Evolutionary conservation across 495 filamentous ascomycete genomes (phyloP).

Genomic region (Amniculicola lignicola): DNA sequence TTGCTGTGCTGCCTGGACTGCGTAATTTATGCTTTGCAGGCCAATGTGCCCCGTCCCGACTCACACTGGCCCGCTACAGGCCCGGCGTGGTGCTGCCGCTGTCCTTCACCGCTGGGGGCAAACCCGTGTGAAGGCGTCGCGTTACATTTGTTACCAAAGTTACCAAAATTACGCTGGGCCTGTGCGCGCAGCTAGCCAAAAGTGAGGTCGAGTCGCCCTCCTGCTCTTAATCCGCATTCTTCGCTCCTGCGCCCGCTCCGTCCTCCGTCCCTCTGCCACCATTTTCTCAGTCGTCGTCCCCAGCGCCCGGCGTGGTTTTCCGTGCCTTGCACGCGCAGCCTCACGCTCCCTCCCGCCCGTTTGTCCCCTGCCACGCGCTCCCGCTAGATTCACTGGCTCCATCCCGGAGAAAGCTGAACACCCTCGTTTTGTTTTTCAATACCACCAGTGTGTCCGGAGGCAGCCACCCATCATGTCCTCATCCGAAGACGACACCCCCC

Average conservation of each 20-base stretch:
- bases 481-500: conserved; percentile 43
- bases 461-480: conserved; percentile 37
- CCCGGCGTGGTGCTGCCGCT: too few species aligned
- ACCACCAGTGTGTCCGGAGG: conserved; percentile 13
- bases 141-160: not conserved
- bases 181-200: too few species aligned
- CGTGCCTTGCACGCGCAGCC: conserved; percentile 19
- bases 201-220: conserved; percentile 32
- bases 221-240: conserved; percentile 33
- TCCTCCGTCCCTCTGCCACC: conserved; percentile 20
- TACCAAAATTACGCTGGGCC: not conserved
- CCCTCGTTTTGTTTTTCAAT: conserved; percentile 19
- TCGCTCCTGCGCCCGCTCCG: conserved; percentile 17
- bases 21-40: too few species aligned
- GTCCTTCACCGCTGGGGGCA: too few species aligned
- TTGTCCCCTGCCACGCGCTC: conserved; percentile 17
- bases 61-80: too few species aligned
- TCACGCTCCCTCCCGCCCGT: not conserved
- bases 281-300: conserved; percentile 15
- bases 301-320: conserved; percentile 44
- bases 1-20: too few species aligned
- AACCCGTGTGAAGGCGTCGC: too few species aligned
- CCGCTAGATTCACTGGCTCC: conserved; percentile 9
- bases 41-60: too few species aligned
- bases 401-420: conserved; percentile 27